Base-by-base conservation (phyloP, 345 rosid genomes). In the Nephelium lappaceum region DNA sequence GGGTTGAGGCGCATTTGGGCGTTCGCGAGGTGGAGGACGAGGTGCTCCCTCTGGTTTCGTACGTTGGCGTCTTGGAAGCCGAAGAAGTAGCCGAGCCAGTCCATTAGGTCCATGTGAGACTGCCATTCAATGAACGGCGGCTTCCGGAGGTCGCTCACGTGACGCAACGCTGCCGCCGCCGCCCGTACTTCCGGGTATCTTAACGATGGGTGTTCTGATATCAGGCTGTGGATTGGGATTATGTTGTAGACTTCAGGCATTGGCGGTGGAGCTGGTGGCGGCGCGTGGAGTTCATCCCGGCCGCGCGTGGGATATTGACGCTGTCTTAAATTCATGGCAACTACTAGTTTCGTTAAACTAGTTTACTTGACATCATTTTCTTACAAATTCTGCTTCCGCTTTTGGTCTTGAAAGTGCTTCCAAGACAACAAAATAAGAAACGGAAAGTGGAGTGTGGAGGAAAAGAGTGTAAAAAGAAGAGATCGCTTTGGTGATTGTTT, bases 1-100 rank as follows among this genome's bases (percentile, higher is more conserved):
- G 89, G 85, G 9, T 82, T 78, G 25, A 88, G 87, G 45, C 95
- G 97, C 98, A 93, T 95, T 89, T 93, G 98, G 55, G 89, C 81
- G 80, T 95, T 95, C 43, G 97, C 92, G 38, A 95, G 81, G 86
- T 93, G 98, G 62, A 95, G 98, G 23, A 95, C 98, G 63, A 95
- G 80, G 83, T 95, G 89, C 82, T 95, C 98, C 70, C 98, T 61
- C 84, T 95, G 98, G 84, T 95, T 93, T 84, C 90, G 70, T 0
- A 93, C 95, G 89, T 83, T 95, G 71, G 88, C 98, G 18, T 62
- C 75, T 61, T 93, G 98, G 79, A 95, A 95, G 11, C 97, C 97
- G 69, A 93, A 95, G 43, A 84, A 81, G 14, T 65, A 23, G 4
- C 91, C 91, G 7, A 95, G 80, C 98, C 97, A 95, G 88, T 93